Conservation (phyloP, 1,139 yeast genomes). For the Geotrichum carabidarum region DNA sequence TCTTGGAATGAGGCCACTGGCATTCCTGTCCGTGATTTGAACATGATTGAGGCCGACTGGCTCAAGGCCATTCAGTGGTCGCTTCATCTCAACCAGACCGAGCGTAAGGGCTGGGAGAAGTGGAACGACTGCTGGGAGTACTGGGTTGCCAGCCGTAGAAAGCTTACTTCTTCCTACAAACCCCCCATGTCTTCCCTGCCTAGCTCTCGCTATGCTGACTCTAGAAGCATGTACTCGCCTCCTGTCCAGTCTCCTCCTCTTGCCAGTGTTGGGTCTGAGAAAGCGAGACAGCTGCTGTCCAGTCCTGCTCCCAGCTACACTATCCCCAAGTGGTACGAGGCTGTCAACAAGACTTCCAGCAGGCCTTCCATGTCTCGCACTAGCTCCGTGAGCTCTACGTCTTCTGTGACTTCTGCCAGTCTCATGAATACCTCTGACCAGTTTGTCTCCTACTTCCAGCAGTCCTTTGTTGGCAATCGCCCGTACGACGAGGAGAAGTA, state of each 20-base stretch:
- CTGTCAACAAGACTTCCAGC: conserved; percentile 7
- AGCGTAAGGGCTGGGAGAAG: conserved; percentile 37
- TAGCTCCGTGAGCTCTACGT: conserved; percentile 12
- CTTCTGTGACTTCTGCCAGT: not conserved
- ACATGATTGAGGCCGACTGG: conserved; percentile 72
- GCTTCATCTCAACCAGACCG: conserved; percentile 31
- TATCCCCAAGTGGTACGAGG: conserved; percentile 20
- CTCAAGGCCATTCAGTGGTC: conserved; percentile 41
- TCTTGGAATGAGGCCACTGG: conserved; percentile 97
- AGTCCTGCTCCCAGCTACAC: conserved; percentile 18
- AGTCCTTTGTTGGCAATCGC: conserved; percentile 16
- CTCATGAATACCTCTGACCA: conserved; percentile 6
- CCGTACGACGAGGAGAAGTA: conserved; percentile 1
- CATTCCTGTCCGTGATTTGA: conserved; percentile 54
- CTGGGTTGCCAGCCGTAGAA: conserved; percentile 23
- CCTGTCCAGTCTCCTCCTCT: conserved; percentile 18
- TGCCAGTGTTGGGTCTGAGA: conserved; percentile 10
- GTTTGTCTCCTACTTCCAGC: conserved; percentile 20
- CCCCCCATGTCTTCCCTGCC: conserved; percentile 1
- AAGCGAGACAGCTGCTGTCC: conserved; percentile 13
- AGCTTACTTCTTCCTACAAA: conserved; percentile 11
- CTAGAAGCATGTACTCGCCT: conserved; percentile 14
- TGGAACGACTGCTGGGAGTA: conserved; percentile 39
- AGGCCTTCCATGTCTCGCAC: conserved; percentile 7
- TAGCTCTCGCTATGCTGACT: conserved; percentile 10